Conservation (phyloP, 2,329 filamentous ascomycete genomes). For the Ploettnerulaceae sp. region DNA sequence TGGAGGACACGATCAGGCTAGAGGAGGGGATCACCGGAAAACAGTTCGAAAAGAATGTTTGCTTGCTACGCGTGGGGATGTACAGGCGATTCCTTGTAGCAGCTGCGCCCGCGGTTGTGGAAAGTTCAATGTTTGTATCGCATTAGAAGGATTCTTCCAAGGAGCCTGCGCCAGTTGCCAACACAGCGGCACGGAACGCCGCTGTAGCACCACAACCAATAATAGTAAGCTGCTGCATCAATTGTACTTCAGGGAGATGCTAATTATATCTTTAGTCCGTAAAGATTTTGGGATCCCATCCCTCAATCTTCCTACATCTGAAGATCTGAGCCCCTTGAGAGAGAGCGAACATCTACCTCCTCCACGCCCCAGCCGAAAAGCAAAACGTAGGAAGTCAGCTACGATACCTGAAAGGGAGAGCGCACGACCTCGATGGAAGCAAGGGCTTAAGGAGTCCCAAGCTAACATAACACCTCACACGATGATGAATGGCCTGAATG, state of each 20-base stretch:
- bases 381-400: constrained; percentile 25
- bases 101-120: constrained; percentile 32
- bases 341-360: constrained; percentile 11
- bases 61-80: constrained; percentile 31
- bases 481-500: constrained; percentile 17
- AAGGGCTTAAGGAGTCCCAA: constrained; percentile 25
- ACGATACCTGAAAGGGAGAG: constrained; percentile 28
- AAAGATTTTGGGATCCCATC: constrained; percentile 15
- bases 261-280: not conserved
- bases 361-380: constrained; percentile 8
- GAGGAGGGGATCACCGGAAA: constrained; percentile 32
- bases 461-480: constrained; percentile 12
- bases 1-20: constrained; percentile 31
- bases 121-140: constrained; percentile 32
- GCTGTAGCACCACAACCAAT: constrained; percentile 32
- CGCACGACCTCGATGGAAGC: constrained; percentile 29
- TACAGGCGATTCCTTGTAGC: constrained; percentile 26
- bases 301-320: constrained; percentile 10
- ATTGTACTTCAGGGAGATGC: not conserved
- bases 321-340: constrained; percentile 6
- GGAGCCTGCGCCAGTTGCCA: constrained; percentile 34
- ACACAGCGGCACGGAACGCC: constrained; percentile 31
- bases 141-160: constrained; percentile 33
- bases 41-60: constrained; percentile 33
- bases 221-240: constrained; percentile 26